These are phyloP conservation scores for Teratosphaeria viscida DNA, from an alignment of 2,329 filamentous ascomycete genomes.

Conservation along the genomic window DNA sequence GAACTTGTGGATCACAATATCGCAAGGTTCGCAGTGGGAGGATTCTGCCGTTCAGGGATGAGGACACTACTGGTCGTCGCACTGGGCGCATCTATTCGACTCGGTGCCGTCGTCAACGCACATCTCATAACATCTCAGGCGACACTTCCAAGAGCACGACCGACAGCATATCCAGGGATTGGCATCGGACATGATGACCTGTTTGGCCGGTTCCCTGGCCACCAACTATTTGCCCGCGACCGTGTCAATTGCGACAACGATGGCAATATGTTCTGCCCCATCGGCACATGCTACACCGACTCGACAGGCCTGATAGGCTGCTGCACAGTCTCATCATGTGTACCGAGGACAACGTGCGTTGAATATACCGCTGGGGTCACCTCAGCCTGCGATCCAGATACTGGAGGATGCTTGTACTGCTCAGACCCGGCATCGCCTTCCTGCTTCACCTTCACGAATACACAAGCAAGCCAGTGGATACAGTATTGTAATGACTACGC, in stretches of 20 bases:
- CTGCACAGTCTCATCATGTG: constrained; percentile 10
- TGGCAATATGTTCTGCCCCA: not conserved
- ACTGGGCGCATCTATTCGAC: not conserved
- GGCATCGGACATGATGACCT: constrained; percentile 1
- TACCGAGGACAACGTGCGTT: constrained; percentile 9
- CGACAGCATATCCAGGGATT: constrained; percentile 2
- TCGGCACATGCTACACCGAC: constrained; percentile 10
- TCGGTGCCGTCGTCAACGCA: not conserved
- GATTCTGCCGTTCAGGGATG: not conserved
- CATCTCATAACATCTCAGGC: constrained; percentile 3
- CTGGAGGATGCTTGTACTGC: constrained; percentile 12
- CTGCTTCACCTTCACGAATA: constrained; percentile 3
- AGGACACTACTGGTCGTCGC: not conserved
- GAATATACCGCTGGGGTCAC: constrained; percentile 4
- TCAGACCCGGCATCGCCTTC: not conserved
- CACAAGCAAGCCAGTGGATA: not conserved
- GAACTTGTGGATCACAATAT: too few species aligned
- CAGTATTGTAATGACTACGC: constrained; percentile 3
- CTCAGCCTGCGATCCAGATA: constrained; percentile 8
- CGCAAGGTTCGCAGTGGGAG: too few species aligned
- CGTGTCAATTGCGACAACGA: constrained; percentile 2
- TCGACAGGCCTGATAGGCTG: constrained; percentile 10
- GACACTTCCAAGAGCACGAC: not conserved
- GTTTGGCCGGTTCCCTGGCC: constrained; percentile 1
- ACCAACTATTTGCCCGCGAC: constrained; percentile 2